A percentile compares a stretch with the other conserved stretches of the same genome.
Conservation (phyloP, 768 basidiomycete genomes). For the Calocybe gangraenosa region DNA sequence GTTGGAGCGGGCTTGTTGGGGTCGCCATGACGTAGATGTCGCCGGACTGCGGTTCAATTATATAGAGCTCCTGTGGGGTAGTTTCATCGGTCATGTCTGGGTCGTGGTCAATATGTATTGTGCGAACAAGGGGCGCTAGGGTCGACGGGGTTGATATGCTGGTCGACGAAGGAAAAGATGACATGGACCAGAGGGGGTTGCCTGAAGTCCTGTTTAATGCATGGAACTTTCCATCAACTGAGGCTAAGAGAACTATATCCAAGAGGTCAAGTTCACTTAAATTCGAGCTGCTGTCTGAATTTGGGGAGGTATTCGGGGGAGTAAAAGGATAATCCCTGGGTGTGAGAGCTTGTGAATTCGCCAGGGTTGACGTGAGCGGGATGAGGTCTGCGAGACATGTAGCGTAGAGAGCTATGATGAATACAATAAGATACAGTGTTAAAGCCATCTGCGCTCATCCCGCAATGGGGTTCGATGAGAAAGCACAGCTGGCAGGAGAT, state of each 20-base stretch:
- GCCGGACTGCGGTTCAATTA: conserved; percentile 93
- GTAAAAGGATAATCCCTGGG: conserved; percentile 16
- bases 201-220: conserved; percentile 88
- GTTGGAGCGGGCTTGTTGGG: conserved; percentile 68
- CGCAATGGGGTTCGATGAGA: conserved; percentile 9
- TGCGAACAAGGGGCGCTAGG: conserved; percentile 72
- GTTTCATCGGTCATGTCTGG: conserved; percentile 52
- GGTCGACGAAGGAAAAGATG: conserved; percentile 44
- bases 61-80: conserved; percentile 68
- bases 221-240: conserved; percentile 93
- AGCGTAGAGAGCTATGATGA: conserved; percentile 22
- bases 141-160: conserved; percentile 42
- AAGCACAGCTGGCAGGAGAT: conserved; percentile 4
- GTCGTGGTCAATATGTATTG: conserved; percentile 55
- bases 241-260: conserved; percentile 85
- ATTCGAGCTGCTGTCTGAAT: conserved; percentile 14
- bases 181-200: conserved; percentile 84
- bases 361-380: conserved; percentile 20
- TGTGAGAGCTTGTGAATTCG: conserved; percentile 23
- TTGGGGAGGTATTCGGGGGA: conserved; percentile 14
- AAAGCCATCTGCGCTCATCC: conserved; percentile 33
- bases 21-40: conserved; percentile 85
- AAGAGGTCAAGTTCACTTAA: conserved; percentile 57
- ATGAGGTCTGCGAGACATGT: conserved; percentile 28
- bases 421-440: conserved; percentile 19